A percentile compares a stretch with the other conserved stretches of the same genome.
Evolutionary conservation across 495 filamentous ascomycete species (phyloP).

Genomic region (Annulohypoxylon stygium): DNA sequence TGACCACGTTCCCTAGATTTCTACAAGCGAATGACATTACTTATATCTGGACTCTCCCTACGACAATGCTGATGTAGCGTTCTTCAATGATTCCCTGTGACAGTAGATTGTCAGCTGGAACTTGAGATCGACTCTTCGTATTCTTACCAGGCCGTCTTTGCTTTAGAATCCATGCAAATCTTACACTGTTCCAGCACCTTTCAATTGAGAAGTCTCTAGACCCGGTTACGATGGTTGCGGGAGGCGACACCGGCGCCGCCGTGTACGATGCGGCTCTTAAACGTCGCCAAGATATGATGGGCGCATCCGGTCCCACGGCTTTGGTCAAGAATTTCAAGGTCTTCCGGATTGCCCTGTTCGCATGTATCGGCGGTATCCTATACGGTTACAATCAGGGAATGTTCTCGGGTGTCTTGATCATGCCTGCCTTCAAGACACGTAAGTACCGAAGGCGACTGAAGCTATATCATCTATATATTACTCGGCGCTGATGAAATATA

Average conservation of each 20-base stretch:
- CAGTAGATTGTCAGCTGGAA: not conserved
- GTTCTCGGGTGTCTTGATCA: conserved; percentile 77
- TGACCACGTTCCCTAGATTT: conserved; percentile 7
- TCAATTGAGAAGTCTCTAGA: not conserved
- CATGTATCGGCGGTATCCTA: conserved; percentile 79
- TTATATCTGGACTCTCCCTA: conserved; percentile 23
- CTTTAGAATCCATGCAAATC: not conserved
- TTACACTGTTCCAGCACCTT: not conserved
- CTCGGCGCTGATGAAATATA: conserved; percentile 49
- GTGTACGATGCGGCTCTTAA: conserved; percentile 73
- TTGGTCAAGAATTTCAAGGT: conserved; percentile 77
- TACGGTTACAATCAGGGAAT: conserved; percentile 84
- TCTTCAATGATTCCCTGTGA: conserved; percentile 16
- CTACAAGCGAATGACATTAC: conserved; percentile 20
- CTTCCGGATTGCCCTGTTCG: conserved; percentile 79
- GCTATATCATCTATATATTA: not conserved
- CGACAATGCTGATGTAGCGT: conserved; percentile 3
- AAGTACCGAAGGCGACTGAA: conserved; percentile 29
- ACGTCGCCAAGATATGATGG: conserved; percentile 74
- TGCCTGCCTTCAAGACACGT: conserved; percentile 68
- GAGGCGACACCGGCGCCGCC: conserved; percentile 53
- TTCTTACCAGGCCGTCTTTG: not conserved
- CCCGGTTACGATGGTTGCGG: conserved; percentile 52
- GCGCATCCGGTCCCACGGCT: conserved; percentile 72
- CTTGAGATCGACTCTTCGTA: conserved; percentile 9